Evolutionary conservation across 1,284 basidiomycete genomes (phyloP).

Genomic region (Anthracocystis panici-leucophaei): DNA sequence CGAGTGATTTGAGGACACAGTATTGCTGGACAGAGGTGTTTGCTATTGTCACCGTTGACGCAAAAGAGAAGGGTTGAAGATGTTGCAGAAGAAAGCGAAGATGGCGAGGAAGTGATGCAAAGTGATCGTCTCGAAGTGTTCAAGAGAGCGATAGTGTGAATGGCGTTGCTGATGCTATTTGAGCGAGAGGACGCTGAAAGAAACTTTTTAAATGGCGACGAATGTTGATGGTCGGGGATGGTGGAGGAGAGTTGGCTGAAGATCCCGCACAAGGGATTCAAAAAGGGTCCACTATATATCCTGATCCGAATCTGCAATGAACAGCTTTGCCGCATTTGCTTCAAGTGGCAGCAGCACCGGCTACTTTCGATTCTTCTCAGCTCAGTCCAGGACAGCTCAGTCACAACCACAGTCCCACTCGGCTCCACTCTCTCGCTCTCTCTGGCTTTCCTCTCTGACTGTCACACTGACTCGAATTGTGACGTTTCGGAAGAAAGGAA

Average conservation of each 20-base stretch:
- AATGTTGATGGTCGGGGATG: constrained; percentile 1
- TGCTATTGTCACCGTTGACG: not conserved
- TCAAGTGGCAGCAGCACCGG: not conserved
- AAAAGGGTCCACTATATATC: constrained; percentile 9
- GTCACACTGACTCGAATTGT: constrained; percentile 1
- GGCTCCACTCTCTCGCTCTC: not conserved
- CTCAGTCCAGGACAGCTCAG: no score
- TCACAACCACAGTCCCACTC: not conserved
- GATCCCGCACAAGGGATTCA: not conserved
- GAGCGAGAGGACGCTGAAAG: not conserved
- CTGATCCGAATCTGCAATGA: not conserved
- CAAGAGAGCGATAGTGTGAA: not conserved
- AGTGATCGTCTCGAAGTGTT: not conserved
- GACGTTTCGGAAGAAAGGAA: constrained; percentile 1
- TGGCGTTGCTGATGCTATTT: not conserved
- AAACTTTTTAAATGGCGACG: constrained; percentile 1
- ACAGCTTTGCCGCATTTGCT: not conserved
- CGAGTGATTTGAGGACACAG: not conserved
- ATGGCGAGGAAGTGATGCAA: not conserved
- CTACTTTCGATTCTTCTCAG: not conserved
- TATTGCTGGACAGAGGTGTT: not conserved
- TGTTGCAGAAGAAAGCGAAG: not conserved
- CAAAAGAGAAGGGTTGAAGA: not conserved
- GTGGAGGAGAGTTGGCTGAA: not conserved
- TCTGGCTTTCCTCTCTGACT: not conserved